Evolutionary conservation across 495 filamentous ascomycete genomes (phyloP).

Genomic region (Penicillium turbatum): DNA sequence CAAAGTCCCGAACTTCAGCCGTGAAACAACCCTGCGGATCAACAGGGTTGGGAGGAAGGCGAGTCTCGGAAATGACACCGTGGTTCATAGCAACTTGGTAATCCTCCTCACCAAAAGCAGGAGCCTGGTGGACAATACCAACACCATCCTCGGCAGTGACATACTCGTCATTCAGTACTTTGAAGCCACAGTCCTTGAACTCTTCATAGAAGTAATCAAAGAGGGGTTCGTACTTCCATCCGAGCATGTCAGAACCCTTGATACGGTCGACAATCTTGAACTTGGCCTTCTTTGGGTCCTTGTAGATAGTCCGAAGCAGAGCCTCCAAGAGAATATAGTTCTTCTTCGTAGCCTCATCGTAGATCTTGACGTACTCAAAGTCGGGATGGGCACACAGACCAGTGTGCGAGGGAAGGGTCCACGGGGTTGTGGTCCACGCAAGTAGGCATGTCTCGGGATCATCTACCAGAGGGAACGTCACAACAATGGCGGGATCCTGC

Average conservation of each 20-base stretch:
- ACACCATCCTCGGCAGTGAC: constrained; percentile 92
- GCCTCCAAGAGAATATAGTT: constrained; percentile 87
- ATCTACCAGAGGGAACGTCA: constrained; percentile 76
- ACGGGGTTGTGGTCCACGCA: constrained; percentile 95
- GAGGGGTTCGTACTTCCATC: constrained; percentile 87
- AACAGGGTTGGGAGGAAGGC: constrained; percentile 84
- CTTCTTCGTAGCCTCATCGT: constrained; percentile 73
- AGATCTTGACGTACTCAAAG: constrained; percentile 91
- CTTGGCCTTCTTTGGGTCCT: constrained; percentile 96
- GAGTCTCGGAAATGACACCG: constrained; percentile 72
- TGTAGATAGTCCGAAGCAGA: constrained; percentile 81
- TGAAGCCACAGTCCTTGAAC: constrained; percentile 86
- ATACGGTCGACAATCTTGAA: constrained; percentile 80
- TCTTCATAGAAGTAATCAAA: constrained; percentile 93
- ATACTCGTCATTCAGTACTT: constrained; percentile 80
- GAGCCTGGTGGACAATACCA: constrained; percentile 92
- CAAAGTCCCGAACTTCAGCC: constrained; percentile 74
- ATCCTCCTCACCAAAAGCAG: constrained; percentile 96
- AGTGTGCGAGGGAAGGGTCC: constrained; percentile 86
- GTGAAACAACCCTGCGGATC: constrained; percentile 81
- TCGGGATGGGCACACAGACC: constrained; percentile 80
- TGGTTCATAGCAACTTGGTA: constrained; percentile 75
- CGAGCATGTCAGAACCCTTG: constrained; percentile 82
- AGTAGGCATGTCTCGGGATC: constrained; percentile 72
- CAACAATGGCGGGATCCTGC: constrained; percentile 87